A percentile compares a stretch with the other conserved stretches of the same genome.
phyloP scores from a whole-genome alignment of 495 filamentous ascomycete genomes.

The Daldinia loculata region DNA sequence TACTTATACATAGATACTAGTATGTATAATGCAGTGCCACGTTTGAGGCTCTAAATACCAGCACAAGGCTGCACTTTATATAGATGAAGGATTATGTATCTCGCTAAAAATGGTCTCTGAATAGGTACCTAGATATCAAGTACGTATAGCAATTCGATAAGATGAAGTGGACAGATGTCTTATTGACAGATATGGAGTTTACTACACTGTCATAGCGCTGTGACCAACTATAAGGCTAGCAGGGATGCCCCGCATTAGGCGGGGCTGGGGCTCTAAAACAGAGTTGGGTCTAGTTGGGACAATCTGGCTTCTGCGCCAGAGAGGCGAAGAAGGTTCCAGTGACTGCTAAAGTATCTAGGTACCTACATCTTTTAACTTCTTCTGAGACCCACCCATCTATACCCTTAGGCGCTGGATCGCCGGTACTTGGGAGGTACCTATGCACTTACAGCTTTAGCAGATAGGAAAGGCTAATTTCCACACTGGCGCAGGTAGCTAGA shows the following conservation, averaged over 20 bases:
- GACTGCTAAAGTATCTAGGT: constrained; percentile 7
- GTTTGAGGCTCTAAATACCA: constrained; percentile 16
- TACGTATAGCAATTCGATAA: neutral
- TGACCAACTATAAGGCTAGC: constrained; percentile 11
- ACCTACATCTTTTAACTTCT: neutral
- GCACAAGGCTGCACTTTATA: constrained; percentile 22
- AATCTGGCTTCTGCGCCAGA: constrained; percentile 34
- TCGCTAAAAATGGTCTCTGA: no score
- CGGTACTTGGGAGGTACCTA: neutral
- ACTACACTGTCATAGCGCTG: no score
- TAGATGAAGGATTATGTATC: constrained; percentile 9
- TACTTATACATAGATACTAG: neutral
- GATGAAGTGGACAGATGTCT: constrained; percentile 17
- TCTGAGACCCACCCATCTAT: neutral
- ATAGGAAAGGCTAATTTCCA: neutral
- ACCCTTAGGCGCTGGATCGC: neutral
- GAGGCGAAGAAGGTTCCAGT: constrained; percentile 35
- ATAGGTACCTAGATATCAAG: no score
- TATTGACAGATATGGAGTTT: neutral
- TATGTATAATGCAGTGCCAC: constrained; percentile 7
- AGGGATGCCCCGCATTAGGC: constrained; percentile 39
- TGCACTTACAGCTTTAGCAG: neutral
- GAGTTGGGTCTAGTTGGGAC: constrained; percentile 22
- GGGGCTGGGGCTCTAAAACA: constrained; percentile 21
- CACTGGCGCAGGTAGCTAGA: no score